Percentiles rank a stretch among this genome's conserved stretches.
phyloP scores from a whole-genome alignment of 129 eudicot genomes.

The Flaveria trinervia region DNA sequence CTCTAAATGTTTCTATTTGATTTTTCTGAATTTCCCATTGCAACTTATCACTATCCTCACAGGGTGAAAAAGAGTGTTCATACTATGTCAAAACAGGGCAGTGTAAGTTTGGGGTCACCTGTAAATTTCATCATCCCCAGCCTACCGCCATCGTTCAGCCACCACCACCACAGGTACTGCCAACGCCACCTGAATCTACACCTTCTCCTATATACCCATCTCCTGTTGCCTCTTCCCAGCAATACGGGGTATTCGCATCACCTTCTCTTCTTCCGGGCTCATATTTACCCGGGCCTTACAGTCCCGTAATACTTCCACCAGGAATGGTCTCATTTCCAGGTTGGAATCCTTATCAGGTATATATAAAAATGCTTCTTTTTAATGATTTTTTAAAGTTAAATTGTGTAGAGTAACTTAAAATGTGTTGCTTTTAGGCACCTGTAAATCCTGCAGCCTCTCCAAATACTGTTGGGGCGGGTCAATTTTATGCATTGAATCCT shows the following conservation, averaged over 20 bases:
- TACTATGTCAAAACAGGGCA: constrained; percentile 84
- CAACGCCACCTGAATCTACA: constrained; percentile 14
- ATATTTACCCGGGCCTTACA: constrained; percentile 68
- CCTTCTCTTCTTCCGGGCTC: constrained; percentile 77
- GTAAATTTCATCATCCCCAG: constrained; percentile 96
- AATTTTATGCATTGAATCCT: constrained; percentile 56
- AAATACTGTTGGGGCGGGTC: constrained; percentile 59
- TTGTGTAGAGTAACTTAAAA: not conserved
- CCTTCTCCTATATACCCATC: constrained; percentile 50
- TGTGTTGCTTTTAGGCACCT: constrained; percentile 47
- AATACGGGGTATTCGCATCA: constrained; percentile 64
- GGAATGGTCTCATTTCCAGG: constrained; percentile 79
- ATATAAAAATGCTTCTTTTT: constrained; percentile 6
- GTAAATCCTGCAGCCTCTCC: constrained; percentile 53
- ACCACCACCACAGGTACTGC: constrained; percentile 34
- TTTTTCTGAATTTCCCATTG: constrained; percentile 1
- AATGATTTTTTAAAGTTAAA: not conserved
- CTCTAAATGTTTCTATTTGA: not conserved
- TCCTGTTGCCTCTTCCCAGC: constrained; percentile 59
- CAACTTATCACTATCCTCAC: constrained; percentile 11
- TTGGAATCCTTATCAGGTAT: constrained; percentile 83
- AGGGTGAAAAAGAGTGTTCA: constrained; percentile 96
- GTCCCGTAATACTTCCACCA: constrained; percentile 66
- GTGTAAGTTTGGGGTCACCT: constrained; percentile 89
- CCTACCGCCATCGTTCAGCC: constrained; percentile 54